Percentiles rank a stretch among this genome's conserved stretches.
phyloP scores from a whole-genome alignment of 257 asterid species.

The Nicotiana benthamiana region DNA sequence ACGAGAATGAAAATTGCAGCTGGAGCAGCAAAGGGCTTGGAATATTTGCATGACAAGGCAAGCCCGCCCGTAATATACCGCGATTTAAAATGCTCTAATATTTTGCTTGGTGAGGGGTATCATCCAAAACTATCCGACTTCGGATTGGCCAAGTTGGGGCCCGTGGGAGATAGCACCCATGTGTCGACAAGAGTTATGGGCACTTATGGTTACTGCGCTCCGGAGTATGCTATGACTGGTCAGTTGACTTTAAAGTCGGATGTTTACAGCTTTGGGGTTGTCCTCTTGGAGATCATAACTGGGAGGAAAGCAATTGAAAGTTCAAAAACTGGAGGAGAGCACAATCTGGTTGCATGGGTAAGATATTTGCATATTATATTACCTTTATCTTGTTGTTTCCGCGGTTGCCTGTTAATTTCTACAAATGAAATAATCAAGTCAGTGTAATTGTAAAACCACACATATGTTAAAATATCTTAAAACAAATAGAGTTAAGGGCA shows the following conservation, averaged over 20 bases:
- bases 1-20: conserved; percentile 90
- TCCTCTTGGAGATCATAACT: conserved; percentile 79
- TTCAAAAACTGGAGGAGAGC: conserved; percentile 63
- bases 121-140: conserved; percentile 87
- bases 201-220: conserved; percentile 94
- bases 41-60: conserved; percentile 75
- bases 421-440: not conserved
- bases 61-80: conserved; percentile 94
- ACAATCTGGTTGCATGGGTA: conserved; percentile 86
- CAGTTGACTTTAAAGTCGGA: conserved; percentile 87
- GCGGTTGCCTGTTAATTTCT: not conserved
- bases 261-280: conserved; percentile 94
- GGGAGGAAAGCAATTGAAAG: conserved; percentile 89
- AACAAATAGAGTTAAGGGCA: not conserved
- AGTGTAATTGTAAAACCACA: not conserved
- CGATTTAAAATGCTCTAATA: conserved; percentile 83
- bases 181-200: conserved; percentile 98
- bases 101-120: conserved; percentile 70
- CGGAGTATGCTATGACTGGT: conserved; percentile 95
- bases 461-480: not conserved
- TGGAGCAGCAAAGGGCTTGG: conserved; percentile 92
- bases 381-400: not conserved
- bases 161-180: conserved; percentile 85
- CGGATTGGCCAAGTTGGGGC: conserved; percentile 90
- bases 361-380: conserved; percentile 4